Evolutionary conservation across 140 eudicot genomes (phyloP).

Genomic region (Anethum foeniculum): DNA sequence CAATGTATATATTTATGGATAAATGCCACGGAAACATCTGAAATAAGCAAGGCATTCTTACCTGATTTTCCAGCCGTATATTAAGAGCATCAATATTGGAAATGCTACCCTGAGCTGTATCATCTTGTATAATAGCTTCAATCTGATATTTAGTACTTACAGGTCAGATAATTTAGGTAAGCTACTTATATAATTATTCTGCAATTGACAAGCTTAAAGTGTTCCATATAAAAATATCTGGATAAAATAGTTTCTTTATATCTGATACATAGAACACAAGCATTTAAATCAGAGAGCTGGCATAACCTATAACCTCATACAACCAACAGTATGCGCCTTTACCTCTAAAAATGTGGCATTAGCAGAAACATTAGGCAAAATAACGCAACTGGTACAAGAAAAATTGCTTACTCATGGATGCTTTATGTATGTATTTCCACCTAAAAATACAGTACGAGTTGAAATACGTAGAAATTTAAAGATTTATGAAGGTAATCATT

Average conservation of each 20-base stretch:
- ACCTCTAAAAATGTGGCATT: background rate
- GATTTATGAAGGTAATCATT: background rate
- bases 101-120: constrained; percentile 58
- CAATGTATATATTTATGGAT: background rate
- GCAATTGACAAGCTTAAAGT: background rate
- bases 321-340: background rate
- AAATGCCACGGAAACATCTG: background rate
- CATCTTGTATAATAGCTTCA: constrained; percentile 73
- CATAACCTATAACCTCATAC: background rate
- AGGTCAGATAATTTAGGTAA: constrained; percentile 3
- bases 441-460: background rate
- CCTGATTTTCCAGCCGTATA: constrained; percentile 66
- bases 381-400: background rate
- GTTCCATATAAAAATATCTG: background rate
- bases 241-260: background rate
- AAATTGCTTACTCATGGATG: background rate
- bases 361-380: background rate
- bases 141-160: constrained; percentile 32
- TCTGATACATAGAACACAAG: background rate
- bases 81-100: constrained; percentile 61
- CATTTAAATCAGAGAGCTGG: background rate
- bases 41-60: constrained; percentile 14
- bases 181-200: background rate
- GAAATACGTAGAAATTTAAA: background rate
- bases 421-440: background rate